phyloP scores from a whole-genome alignment of 2,329 filamentous ascomycete genomes.

The Hymenoscyphus fraxineus region DNA sequence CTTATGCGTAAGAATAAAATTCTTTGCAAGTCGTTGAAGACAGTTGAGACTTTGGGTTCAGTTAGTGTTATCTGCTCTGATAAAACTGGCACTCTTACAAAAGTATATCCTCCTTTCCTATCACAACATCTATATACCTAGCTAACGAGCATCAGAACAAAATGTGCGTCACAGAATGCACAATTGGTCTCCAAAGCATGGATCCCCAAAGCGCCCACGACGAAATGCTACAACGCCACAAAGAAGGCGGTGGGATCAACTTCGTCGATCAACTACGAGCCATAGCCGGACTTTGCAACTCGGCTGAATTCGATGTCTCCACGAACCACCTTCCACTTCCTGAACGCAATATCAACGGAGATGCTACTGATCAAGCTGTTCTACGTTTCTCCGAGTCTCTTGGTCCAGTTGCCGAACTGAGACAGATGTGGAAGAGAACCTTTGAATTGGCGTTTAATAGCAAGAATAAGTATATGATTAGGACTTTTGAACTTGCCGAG shows the following conservation, averaged over 20 bases:
- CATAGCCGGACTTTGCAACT: slow-evolving; percentile 67
- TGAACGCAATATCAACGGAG: slow-evolving; percentile 64
- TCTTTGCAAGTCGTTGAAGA: slow-evolving; percentile 75
- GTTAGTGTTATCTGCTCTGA: slow-evolving; percentile 74
- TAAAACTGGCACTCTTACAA: slow-evolving; percentile 69
- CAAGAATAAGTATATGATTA: slow-evolving; percentile 80
- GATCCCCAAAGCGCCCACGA: slow-evolving; percentile 46
- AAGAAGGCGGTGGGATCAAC: slow-evolving; percentile 35
- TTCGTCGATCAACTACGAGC: slow-evolving; percentile 56
- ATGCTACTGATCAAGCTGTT: slow-evolving; percentile 73
- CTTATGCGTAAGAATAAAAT: slow-evolving; percentile 75
- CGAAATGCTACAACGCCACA: slow-evolving; percentile 32
- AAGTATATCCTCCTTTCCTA: slow-evolving; percentile 17
- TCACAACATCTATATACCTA: slow-evolving; percentile 30
- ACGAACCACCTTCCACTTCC: slow-evolving; percentile 56
- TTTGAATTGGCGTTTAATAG: slow-evolving; percentile 74
- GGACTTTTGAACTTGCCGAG: slow-evolving; percentile 49
- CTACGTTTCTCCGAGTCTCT: slow-evolving; percentile 67
- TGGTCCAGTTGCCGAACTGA: slow-evolving; percentile 55
- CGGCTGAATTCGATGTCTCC: slow-evolving; percentile 68
- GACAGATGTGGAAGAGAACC: slow-evolving; percentile 59
- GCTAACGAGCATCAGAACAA: slow-evolving; percentile 49
- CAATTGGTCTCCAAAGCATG: slow-evolving; percentile 50
- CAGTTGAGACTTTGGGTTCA: slow-evolving; percentile 70
- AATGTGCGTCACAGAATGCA: slow-evolving; percentile 69